Conservation (phyloP, 345 rosid species). For the Mallotus nudiflorus region DNA sequence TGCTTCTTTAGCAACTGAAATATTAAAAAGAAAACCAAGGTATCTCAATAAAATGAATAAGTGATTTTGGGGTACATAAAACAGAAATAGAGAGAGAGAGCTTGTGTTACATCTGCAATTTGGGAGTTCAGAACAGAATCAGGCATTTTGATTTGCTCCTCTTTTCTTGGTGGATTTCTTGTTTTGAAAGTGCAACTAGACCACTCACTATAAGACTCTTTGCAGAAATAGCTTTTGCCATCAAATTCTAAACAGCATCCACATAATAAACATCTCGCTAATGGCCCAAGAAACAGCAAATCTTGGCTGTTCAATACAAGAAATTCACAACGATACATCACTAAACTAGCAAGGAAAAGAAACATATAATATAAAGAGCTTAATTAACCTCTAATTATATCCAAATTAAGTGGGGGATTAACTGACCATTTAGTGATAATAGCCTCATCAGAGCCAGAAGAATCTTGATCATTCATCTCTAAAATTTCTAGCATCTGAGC, state of each 20-base stretch:
- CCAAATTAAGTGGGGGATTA: not conserved
- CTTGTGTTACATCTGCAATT: conserved; percentile 45
- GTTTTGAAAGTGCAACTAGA: conserved; percentile 67
- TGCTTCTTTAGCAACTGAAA: conserved; percentile 60
- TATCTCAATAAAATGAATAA: not conserved
- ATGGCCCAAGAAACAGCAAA: conserved; percentile 59
- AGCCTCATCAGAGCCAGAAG: conserved; percentile 44
- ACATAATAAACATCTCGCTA: conserved; percentile 64
- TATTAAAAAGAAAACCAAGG: not conserved
- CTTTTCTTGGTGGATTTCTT: conserved; percentile 57
- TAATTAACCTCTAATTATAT: not conserved
- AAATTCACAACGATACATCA: not conserved
- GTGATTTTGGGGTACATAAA: too few relatives aligned
- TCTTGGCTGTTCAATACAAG: conserved; percentile 50
- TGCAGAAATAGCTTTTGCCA: conserved; percentile 52
- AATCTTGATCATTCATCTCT: conserved; percentile 59
- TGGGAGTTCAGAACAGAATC: conserved; percentile 54
- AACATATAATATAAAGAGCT: too few relatives aligned
- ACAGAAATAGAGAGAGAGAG: not conserved
- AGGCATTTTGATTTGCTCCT: conserved; percentile 49
- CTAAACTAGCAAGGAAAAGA: too few relatives aligned
- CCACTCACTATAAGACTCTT: conserved; percentile 79
- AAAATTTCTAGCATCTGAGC: conserved; percentile 65
- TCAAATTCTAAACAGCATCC: conserved; percentile 51
- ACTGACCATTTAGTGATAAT: conserved; percentile 43